These are phyloP conservation scores for Zygosaccharomyces rouxii DNA, from an alignment of 805 yeast genomes.

Conservation along the genomic window DNA sequence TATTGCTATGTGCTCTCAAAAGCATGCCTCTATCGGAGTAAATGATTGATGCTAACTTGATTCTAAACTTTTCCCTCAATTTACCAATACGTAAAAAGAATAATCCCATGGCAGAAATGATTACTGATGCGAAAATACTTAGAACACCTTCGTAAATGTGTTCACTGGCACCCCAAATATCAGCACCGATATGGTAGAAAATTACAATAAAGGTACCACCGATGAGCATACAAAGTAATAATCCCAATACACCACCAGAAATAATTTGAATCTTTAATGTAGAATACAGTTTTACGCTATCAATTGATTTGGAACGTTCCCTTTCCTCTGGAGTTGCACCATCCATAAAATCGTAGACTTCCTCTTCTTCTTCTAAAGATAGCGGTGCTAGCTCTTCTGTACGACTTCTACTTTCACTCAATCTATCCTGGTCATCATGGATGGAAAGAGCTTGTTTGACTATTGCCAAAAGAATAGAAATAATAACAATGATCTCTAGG, in stretches of 20 bases:
- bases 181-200: conserved; percentile 75
- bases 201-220: conserved; percentile 67
- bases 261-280: conserved; percentile 66
- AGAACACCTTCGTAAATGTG: conserved; percentile 85
- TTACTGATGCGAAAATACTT: conserved; percentile 68
- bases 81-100: conserved; percentile 76
- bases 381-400: conserved; percentile 11
- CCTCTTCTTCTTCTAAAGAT: conserved; percentile 32
- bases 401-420: neutral
- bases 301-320: conserved; percentile 23
- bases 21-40: conserved; percentile 30
- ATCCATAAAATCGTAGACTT: conserved; percentile 17
- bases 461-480: conserved; percentile 68
- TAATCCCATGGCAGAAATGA: conserved; percentile 83
- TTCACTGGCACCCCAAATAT: conserved; percentile 83
- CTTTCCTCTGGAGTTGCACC: conserved; percentile 10
- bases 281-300: conserved; percentile 37
- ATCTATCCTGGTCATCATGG: conserved; percentile 28
- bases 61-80: conserved; percentile 76
- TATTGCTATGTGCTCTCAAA: conserved; percentile 19
- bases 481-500: conserved; percentile 68
- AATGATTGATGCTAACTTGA: conserved; percentile 47
- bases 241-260: conserved; percentile 73
- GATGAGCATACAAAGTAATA: conserved; percentile 61
- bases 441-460: conserved; percentile 53